phyloP scores from a whole-genome alignment of 495 filamentous ascomycete species.

The Aspergillus leporis region DNA sequence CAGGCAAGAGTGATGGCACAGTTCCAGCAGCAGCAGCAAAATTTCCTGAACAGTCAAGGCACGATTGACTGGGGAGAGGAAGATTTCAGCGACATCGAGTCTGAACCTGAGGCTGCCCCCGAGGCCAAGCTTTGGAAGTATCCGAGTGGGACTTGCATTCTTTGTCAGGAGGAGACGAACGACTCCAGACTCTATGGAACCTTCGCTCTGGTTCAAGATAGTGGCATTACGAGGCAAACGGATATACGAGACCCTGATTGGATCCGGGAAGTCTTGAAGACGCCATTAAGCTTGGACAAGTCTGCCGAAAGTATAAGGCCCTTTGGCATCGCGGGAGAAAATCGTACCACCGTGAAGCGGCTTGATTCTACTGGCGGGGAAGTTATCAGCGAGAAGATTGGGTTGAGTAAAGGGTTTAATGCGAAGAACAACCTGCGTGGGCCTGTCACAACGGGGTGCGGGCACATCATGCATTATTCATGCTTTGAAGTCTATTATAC shows the following conservation, averaged over 20 bases:
- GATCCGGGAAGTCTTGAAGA: constrained; percentile 76
- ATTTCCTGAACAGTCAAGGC: constrained; percentile 83
- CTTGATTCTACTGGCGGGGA: constrained; percentile 68
- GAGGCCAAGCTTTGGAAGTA: constrained; percentile 86
- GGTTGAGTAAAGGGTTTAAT: constrained; percentile 86
- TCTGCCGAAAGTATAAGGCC: constrained; percentile 80
- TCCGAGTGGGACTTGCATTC: constrained; percentile 89
- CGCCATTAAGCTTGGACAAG: constrained; percentile 77
- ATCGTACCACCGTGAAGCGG: constrained; percentile 73
- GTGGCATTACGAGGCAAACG: constrained; percentile 83
- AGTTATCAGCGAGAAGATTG: constrained; percentile 73
- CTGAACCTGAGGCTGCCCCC: constrained; percentile 50
- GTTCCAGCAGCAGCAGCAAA: constrained; percentile 95
- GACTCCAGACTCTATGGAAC: constrained; percentile 88
- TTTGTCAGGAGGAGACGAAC: constrained; percentile 95
- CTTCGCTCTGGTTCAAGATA: constrained; percentile 85
- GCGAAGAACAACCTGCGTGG: constrained; percentile 64
- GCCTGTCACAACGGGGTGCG: constrained; percentile 87
- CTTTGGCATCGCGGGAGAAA: constrained; percentile 87
- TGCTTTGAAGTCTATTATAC: constrained; percentile 92
- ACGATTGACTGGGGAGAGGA: constrained; percentile 83
- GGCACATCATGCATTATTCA: constrained; percentile 96
- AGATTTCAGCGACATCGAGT: constrained; percentile 68
- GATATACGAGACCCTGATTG: constrained; percentile 78
- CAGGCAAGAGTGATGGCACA: constrained; percentile 95